Evolutionary conservation across 441 rosid species (phyloP), one percentile per base, ranked within the genome.

Genomic region (Capsella rubella): DNA sequence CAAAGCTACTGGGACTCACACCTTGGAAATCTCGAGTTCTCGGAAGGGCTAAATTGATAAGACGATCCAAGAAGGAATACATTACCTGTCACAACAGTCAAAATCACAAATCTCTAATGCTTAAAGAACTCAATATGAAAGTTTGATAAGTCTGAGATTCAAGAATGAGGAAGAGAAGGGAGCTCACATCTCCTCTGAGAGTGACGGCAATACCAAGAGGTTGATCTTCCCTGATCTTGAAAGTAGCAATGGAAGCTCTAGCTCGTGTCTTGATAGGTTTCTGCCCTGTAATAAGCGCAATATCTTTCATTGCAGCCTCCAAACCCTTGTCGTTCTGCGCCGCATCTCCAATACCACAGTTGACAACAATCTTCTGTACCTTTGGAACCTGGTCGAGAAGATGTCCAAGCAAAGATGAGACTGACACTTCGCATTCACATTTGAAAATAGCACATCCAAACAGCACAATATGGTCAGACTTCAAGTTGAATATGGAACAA

Each of bases 301-400:
- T 63, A 49, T 95, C 96, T 53, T 81, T 88, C 81, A 95, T 80
- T 25, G 97, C 98, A 0, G 93, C 90, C 2, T 95, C 97, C 85
- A 92, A 76, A 34, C 97, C 98, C 81, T 95, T 95, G 16, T 96
- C 86, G 72, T 89, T 89, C 63, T 89, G 96, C 0, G 95, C 95
- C 46, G 97, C 96, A 18, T 95, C 98, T 78, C 98, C 97, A 67
- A 95, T 93, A 64, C 97, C 97, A 73, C 98, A 95, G 63, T 91
- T 95, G 82, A 95, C 92, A 60, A 91, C 97, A 63, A 92, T 82
- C 85, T 92, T 92, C 59, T 88, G 87, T 25, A 90, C 52, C 84
- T 92, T 92, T 0, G 99, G 99, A 72, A 92, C 98, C 99, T 92
- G 71, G 45, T 21, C 57, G 16, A 58, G 15, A 39, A 58, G 61